Conservation (phyloP, 768 basidiomycete genomes). For the Clitopilus passeckerianus region DNA sequence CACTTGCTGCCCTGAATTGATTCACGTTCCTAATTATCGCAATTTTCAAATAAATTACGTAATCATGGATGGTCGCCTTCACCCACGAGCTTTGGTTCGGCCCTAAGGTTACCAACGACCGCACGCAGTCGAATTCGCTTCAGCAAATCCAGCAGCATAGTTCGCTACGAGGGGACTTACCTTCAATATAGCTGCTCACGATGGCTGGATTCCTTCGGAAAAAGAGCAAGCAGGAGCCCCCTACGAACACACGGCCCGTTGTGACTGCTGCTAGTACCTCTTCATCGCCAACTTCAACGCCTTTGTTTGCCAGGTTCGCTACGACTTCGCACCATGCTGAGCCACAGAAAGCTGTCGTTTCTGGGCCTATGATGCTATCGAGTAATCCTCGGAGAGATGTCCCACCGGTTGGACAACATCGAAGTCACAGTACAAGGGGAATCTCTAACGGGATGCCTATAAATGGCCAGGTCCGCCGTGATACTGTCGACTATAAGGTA, state of each 20-base stretch:
- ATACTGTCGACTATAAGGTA: constrained; percentile 3
- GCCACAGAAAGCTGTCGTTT: constrained; percentile 23
- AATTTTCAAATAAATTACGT: neutral
- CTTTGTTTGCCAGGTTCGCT: constrained; percentile 37
- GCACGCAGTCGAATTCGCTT: neutral
- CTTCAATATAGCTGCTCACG: constrained; percentile 6
- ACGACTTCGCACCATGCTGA: constrained; percentile 14
- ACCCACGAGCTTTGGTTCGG: neutral
- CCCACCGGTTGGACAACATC: constrained; percentile 7
- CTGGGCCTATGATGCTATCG: constrained; percentile 31
- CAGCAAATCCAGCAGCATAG: neutral
- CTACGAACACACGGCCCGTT: constrained; percentile 5
- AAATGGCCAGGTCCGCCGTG: constrained; percentile 6
- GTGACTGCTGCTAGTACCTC: neutral
- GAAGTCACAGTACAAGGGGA: constrained; percentile 3
- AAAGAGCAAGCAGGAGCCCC: constrained; percentile 33
- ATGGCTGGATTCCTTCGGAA: constrained; percentile 58
- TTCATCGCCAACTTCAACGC: constrained; percentile 21
- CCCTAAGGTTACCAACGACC: neutral
- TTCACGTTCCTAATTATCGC: neutral
- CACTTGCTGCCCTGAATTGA: neutral
- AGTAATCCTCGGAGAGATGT: constrained; percentile 20
- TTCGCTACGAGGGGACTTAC: neutral
- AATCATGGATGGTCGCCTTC: neutral
- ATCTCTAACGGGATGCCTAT: constrained; percentile 5